Conservation (phyloP, 805 yeast species). For the Candida namnaoensis region DNA sequence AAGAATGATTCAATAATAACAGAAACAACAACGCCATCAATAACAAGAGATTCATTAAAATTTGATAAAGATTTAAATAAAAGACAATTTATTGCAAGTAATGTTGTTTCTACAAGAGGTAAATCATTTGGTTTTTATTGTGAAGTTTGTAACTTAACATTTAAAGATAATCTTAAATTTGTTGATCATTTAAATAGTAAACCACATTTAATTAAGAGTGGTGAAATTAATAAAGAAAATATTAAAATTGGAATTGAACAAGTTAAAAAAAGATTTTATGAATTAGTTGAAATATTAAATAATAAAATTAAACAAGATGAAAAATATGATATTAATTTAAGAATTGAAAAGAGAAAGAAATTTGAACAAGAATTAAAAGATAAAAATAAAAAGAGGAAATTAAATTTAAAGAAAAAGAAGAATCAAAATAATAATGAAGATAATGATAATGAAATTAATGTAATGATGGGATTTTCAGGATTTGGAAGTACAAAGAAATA, state of each 20-base stretch:
- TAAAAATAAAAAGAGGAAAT: constrained; percentile 17
- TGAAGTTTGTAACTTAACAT: constrained; percentile 69
- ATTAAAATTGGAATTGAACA: constrained; percentile 39
- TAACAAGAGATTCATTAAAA: constrained; percentile 11
- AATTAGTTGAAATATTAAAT: constrained; percentile 23
- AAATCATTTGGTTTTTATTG: constrained; percentile 81
- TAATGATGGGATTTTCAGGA: constrained; percentile 52
- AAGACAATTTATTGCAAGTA: constrained; percentile 21
- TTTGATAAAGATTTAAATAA: constrained; percentile 23
- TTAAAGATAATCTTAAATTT: constrained; percentile 73
- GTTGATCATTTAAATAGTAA: constrained; percentile 79
- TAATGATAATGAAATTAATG: constrained; percentile 18
- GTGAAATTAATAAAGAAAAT: constrained; percentile 25
- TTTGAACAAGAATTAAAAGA: constrained; percentile 27
- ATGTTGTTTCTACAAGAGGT: constrained; percentile 30
- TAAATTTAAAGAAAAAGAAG: constrained; percentile 4
- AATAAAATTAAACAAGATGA: constrained; percentile 8
- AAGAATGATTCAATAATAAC: constrained; percentile 9
- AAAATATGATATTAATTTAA: constrained; percentile 26
- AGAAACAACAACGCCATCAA: constrained; percentile 6
- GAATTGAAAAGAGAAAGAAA: constrained; percentile 29
- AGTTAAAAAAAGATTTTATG: constrained; percentile 31
- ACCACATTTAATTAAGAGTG: constrained; percentile 46
- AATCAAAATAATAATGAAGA: constrained; percentile 7
- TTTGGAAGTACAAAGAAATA: constrained; percentile 42